phyloP scores from a whole-genome alignment of 2,329 filamentous ascomycete genomes.

The Aureobasidium namibiae region DNA sequence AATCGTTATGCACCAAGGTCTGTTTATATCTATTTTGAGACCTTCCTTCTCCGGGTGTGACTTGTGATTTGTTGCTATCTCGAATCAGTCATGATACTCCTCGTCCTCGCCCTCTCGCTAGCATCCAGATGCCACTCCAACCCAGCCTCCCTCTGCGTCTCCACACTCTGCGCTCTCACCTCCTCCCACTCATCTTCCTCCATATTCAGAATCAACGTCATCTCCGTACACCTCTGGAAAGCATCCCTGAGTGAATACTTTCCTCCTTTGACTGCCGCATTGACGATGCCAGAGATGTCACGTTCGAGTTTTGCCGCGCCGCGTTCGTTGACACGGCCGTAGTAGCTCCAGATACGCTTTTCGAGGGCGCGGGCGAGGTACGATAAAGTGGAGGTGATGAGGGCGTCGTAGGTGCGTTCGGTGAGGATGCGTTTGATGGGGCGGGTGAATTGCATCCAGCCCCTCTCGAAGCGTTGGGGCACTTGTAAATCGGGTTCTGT shows the following conservation, averaged over 20 bases:
- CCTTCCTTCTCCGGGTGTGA: too few species aligned
- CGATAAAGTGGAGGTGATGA: slow-evolving; percentile 64
- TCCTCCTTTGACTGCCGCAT: slow-evolving; percentile 55
- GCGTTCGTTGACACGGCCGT: slow-evolving; percentile 69
- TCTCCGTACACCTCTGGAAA: slow-evolving; percentile 69
- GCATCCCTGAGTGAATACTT: slow-evolving; percentile 70
- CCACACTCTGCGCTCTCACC: slow-evolving; percentile 35
- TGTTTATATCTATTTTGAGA: too few species aligned
- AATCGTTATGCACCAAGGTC: too few species aligned
- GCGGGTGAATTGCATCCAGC: slow-evolving; percentile 78
- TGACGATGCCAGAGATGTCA: slow-evolving; percentile 69
- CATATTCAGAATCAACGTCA: slow-evolving; percentile 84
- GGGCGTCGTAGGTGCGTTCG: slow-evolving; percentile 61
- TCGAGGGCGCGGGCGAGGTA: slow-evolving; percentile 75
- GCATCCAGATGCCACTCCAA: slow-evolving; percentile 63
- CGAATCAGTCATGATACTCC: slow-evolving; percentile 46
- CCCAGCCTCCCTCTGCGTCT: slow-evolving; percentile 47
- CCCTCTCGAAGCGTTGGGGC: slow-evolving; percentile 68
- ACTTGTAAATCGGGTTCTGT: slow-evolving; percentile 53
- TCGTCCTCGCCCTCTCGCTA: slow-evolving; percentile 66
- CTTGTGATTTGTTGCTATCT: neutral
- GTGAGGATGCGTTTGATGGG: slow-evolving; percentile 83
- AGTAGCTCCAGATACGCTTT: slow-evolving; percentile 76
- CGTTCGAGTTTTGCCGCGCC: slow-evolving; percentile 78
- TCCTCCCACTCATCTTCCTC: slow-evolving; percentile 95